Conservation (phyloP, 2,329 filamentous ascomycete genomes). For the Trichoderma cornu-damae region DNA sequence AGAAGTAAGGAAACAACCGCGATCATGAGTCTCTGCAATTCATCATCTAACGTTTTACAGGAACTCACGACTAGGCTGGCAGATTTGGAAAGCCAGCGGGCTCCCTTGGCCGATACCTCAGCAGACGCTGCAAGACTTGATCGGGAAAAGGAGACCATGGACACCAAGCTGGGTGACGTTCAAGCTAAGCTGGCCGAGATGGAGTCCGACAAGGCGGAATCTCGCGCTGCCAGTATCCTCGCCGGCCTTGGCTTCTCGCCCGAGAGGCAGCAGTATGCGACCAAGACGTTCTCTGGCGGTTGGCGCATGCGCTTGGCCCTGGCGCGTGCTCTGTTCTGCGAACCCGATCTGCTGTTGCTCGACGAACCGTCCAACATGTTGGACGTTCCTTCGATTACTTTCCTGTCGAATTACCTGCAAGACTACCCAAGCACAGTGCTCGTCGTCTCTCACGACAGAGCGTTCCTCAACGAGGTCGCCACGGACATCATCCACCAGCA, state of each 20-base stretch:
- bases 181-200: constrained; percentile 92
- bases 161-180: constrained; percentile 85
- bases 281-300: constrained; percentile 98
- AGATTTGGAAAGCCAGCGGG: constrained; percentile 70
- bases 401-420: constrained; percentile 93
- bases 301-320: constrained; percentile 98
- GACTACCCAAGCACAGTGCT: constrained; percentile 89
- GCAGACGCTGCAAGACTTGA: constrained; percentile 82
- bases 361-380: constrained; percentile 99
- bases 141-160: constrained; percentile 80
- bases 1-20: constrained; percentile 50
- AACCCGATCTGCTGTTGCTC: constrained; percentile 89
- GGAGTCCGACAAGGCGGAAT: constrained; percentile 98
- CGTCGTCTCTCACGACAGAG: constrained; percentile 97
- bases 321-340: constrained; percentile 93
- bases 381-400: constrained; percentile 99
- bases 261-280: constrained; percentile 86
- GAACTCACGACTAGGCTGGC: constrained; percentile 74
- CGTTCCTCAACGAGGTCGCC: constrained; percentile 98
- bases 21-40: neutral
- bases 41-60: constrained; percentile 28
- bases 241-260: constrained; percentile 94
- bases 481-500: constrained; percentile 99
- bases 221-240: constrained; percentile 89
- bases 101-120: constrained; percentile 83